Evolutionary conservation across 1,284 basidiomycete genomes (phyloP), one percentile per base, ranked within the genome.

Genomic region (Testicularia cyperi): DNA sequence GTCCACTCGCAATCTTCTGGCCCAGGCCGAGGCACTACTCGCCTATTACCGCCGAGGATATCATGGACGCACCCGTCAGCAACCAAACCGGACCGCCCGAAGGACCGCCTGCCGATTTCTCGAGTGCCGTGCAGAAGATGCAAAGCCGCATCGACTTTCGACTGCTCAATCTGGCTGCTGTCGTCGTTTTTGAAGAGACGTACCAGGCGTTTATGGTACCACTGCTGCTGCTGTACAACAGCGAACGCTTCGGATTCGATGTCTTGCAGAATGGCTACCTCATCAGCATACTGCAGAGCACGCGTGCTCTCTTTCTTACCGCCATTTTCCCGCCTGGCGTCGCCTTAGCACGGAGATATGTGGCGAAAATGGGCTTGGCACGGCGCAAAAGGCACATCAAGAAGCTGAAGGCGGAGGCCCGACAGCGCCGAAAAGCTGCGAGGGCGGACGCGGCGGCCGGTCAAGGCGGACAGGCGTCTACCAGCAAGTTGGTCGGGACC

Each of bases 161-260:
- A 3, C 37, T 68, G 28, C 57, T 65, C 36, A 64, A 67, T 26
- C 39, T 71, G 16, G 69, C 66, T 8, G 36, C 58, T 1, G 60
- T 71, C 13, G 57, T 69, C 18, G 42, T 71, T 8, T 53, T 60
- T 25, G 69, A 71, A 37, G 69, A 71, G 51, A 63, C 67, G 13
- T 70, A 60, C 33, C 70, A 72, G 32, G 63, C 65, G 3, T 72
- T 72, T 30, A 57, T 72, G 44, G 54, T 72, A 15, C 70, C 70
- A 10, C 41, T 65, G 16, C 34, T 72, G n/a, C 46, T 72, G 5
- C 61, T 72, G 7, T 72, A 68, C 60, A 70, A 68, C 56, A 52
- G 68, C 44, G 65, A 72, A 38, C 47, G 57, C 0, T 65, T 72
- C 18, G 53, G 56, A 3, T 67, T 64, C 23, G 57, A 66, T 28